Conservation (phyloP, 345 rosid species). For the Bretschneidera sinensis region DNA sequence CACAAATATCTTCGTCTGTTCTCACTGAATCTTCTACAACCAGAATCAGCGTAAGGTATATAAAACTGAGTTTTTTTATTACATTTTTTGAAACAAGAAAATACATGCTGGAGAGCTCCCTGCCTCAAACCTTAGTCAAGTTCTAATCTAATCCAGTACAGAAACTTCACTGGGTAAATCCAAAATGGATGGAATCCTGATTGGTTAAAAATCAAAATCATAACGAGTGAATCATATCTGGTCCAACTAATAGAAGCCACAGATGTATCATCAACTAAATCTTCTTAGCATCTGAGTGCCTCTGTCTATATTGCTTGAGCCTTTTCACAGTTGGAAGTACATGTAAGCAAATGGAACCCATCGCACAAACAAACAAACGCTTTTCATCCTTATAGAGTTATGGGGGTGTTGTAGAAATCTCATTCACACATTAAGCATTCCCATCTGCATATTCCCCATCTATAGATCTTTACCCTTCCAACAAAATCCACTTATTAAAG, state of each 20-base stretch:
- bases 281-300: no score
- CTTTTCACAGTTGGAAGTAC: constrained; percentile 10
- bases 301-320: neutral
- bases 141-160: neutral
- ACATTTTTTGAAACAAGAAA: neutral
- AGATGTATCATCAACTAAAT: constrained; percentile 25
- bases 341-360: constrained; percentile 5
- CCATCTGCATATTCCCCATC: constrained; percentile 9
- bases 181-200: neutral
- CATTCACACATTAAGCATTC: constrained; percentile 25
- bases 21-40: constrained; percentile 13
- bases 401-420: constrained; percentile 7
- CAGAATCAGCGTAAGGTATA: constrained; percentile 2
- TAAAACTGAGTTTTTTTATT: neutral
- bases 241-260: constrained; percentile 27
- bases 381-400: constrained; percentile 11
- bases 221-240: constrained; percentile 21
- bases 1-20: constrained; percentile 24
- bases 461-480: neutral
- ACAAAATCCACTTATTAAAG: neutral
- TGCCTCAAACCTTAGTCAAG: neutral
- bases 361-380: constrained; percentile 9
- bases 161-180: neutral
- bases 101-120: neutral
- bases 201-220: neutral